A percentile compares a stretch with the other conserved stretches of the same genome.
These are phyloP conservation scores for Colletotrichum sp. DNA, from an alignment of 2,329 filamentous ascomycete genomes.

Conservation along the genomic window DNA sequence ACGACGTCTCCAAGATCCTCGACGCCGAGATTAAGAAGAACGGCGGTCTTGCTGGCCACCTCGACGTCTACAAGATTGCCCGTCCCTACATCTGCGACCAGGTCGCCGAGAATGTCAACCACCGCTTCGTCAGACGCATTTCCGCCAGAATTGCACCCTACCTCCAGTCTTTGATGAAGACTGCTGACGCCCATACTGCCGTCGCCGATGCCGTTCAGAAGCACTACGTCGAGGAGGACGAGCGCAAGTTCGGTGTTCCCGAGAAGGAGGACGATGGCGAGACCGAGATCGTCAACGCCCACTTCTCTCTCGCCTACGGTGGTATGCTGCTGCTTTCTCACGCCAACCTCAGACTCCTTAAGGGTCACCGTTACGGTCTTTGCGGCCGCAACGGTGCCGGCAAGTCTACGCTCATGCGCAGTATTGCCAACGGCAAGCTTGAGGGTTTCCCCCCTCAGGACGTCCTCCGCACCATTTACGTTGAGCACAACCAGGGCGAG, in stretches of 20 bases:
- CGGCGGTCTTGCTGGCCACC: slow-evolving; percentile 64
- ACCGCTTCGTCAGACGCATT: slow-evolving; percentile 79
- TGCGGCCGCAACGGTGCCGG: slow-evolving; percentile 97
- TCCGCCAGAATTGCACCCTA: slow-evolving; percentile 74
- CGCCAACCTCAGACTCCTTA: slow-evolving; percentile 91
- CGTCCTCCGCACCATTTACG: slow-evolving; percentile 93
- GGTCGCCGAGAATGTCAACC: slow-evolving; percentile 87
- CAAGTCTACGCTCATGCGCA: slow-evolving; percentile 99
- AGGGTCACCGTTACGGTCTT: slow-evolving; percentile 96
- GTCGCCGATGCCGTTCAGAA: slow-evolving; percentile 77
- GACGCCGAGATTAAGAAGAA: slow-evolving; percentile 77
- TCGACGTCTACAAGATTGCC: slow-evolving; percentile 69
- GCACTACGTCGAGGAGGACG: slow-evolving; percentile 82
- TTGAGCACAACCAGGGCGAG: slow-evolving; percentile 98
- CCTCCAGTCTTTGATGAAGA: slow-evolving; percentile 71
- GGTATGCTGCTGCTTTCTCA: slow-evolving; percentile 97
- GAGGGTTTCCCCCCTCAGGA: slow-evolving; percentile 96
- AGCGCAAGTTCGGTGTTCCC: slow-evolving; percentile 84
- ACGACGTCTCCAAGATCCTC: slow-evolving; percentile 77
- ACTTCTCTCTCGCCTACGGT: slow-evolving; percentile 96
- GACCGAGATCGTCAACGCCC: slow-evolving; percentile 94
- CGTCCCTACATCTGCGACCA: slow-evolving; percentile 81
- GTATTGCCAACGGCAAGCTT: slow-evolving; percentile 92
- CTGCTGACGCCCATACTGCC: slow-evolving; percentile 61
- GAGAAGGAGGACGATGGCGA: slow-evolving; percentile 91